phyloP scores from a whole-genome alignment of 148 eudicot genomes.

The Oxyria digyna region DNA sequence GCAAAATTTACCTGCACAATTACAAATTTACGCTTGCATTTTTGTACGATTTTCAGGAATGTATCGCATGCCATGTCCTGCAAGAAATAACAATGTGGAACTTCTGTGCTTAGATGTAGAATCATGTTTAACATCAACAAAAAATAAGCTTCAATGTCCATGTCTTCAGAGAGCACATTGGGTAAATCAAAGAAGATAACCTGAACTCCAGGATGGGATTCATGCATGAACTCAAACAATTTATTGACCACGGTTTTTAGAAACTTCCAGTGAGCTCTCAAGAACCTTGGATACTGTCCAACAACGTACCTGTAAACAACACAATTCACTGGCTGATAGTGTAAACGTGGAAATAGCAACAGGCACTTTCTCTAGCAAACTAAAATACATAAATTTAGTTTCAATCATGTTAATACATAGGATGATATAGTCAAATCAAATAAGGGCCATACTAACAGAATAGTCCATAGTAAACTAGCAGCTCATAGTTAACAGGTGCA shows the following conservation, averaged over 20 bases:
- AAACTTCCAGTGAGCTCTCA: conserved; percentile 99
- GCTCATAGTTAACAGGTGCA: neutral
- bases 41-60: conserved; percentile 93
- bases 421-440: neutral
- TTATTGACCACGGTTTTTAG: conserved; percentile 95
- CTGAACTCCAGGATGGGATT: conserved; percentile 99
- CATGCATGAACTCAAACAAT: conserved; percentile 99
- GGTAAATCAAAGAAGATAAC: conserved; percentile 19
- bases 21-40: conserved; percentile 97
- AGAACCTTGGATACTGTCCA: conserved; percentile 97
- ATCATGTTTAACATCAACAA: neutral
- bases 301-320: conserved; percentile 79
- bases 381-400: neutral
- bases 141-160: neutral
- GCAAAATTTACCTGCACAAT: conserved; percentile 55
- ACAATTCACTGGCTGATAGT: too few species aligned
- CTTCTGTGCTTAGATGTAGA: neutral
- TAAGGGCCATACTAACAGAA: neutral
- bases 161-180: neutral
- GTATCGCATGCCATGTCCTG: conserved; percentile 99
- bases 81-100: conserved; percentile 7
- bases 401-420: neutral
- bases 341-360: neutral
- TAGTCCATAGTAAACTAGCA: neutral
- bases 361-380: neutral